These are phyloP conservation scores for Ottelia alismoides DNA, from an alignment of 106 monocot genomes.

Conservation along the genomic window DNA sequence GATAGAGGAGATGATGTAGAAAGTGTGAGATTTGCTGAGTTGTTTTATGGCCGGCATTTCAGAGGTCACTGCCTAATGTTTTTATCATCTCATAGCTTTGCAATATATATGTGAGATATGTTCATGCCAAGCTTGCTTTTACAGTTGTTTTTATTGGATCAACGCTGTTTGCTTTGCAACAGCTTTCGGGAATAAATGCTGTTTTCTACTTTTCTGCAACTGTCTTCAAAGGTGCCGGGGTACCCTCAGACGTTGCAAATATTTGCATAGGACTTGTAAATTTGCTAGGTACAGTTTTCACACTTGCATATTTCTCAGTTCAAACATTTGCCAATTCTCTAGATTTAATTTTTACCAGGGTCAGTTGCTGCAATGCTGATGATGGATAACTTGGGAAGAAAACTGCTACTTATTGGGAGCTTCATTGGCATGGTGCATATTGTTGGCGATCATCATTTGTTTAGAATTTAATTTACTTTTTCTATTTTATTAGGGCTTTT, in stretches of 20 bases:
- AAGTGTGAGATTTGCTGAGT: slow-evolving; percentile 52
- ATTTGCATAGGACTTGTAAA: slow-evolving; percentile 73
- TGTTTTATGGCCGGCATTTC: slow-evolving; percentile 71
- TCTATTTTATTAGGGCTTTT: too few relatives aligned
- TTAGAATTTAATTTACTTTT: too few relatives aligned
- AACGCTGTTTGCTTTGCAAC: slow-evolving; percentile 95
- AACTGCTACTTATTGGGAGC: slow-evolving; percentile 58
- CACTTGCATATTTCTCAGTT: too few relatives aligned
- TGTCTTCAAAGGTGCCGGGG: slow-evolving; percentile 76
- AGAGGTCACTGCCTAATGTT: slow-evolving; percentile 30
- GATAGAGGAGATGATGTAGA: slow-evolving; percentile 78
- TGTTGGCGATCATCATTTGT: too few relatives aligned
- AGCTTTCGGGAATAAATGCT: slow-evolving; percentile 99
- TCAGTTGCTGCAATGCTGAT: slow-evolving; percentile 78
- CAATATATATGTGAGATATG: neutral
- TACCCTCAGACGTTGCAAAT: slow-evolving; percentile 74
- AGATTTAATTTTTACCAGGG: slow-evolving; percentile 48
- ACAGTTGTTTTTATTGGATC: slow-evolving; percentile 99
- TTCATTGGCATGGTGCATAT: slow-evolving; percentile 81
- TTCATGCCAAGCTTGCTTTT: slow-evolving; percentile 17
- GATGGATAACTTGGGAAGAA: slow-evolving; percentile 97
- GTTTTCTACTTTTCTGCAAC: slow-evolving; percentile 91
- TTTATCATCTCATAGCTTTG: neutral
- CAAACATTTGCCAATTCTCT: too few relatives aligned
- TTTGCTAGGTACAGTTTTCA: slow-evolving; percentile 47